Percentiles rank a stretch among this genome's conserved stretches.
Evolutionary conservation across 1,284 basidiomycete genomes (phyloP).

Genomic region (Moesziomyces sp.): DNA sequence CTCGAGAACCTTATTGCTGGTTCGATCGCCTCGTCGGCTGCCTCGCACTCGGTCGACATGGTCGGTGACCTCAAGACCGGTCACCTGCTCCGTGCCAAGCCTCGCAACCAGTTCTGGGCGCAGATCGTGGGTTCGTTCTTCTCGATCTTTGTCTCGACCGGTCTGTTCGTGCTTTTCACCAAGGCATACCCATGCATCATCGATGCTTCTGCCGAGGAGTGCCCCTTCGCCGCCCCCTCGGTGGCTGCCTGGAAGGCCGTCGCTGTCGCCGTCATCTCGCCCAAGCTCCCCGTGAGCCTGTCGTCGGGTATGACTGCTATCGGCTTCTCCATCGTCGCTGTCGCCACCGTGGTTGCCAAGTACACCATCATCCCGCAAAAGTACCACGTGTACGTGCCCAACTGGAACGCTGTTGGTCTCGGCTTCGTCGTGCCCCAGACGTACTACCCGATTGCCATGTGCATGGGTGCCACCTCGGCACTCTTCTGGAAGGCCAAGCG

Average conservation of each 20-base stretch:
- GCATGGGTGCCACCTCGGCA: conserved; percentile 61
- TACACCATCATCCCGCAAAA: conserved; percentile 73
- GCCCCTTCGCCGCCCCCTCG: conserved; percentile 75
- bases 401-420: conserved; percentile 76
- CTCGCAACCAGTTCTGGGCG: conserved; percentile 76
- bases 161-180: conserved; percentile 58
- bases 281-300: conserved; percentile 50
- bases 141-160: conserved; percentile 49
- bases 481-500: conserved; percentile 72
- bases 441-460: conserved; percentile 63
- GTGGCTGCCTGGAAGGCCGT: conserved; percentile 77
- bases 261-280: conserved; percentile 71
- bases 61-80: conserved; percentile 79
- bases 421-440: conserved; percentile 72
- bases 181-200: conserved; percentile 77
- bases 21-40: conserved; percentile 73
- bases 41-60: conserved; percentile 77
- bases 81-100: conserved; percentile 77
- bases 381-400: conserved; percentile 74
- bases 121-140: conserved; percentile 65
- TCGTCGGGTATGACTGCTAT: conserved; percentile 75
- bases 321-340: conserved; percentile 71
- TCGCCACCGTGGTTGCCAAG: conserved; percentile 72
- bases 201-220: conserved; percentile 67
- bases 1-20: conserved; percentile 75